Percentiles rank a stretch among this genome's conserved stretches.
phyloP scores from a whole-genome alignment of 345 rosid genomes.

The Atalantia buxifolia region DNA sequence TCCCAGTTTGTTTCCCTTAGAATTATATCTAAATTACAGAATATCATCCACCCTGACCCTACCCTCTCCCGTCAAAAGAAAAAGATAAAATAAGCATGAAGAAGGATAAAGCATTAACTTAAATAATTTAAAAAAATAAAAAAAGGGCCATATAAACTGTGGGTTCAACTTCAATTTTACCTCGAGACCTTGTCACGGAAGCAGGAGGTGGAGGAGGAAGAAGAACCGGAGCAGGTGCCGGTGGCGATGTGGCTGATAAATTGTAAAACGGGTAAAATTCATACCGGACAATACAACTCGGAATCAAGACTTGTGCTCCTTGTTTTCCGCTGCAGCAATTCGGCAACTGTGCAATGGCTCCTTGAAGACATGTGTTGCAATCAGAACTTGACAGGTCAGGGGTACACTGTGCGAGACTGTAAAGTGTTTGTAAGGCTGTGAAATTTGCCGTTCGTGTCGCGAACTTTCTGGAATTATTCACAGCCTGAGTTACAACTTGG shows the following conservation, averaged over 20 bases:
- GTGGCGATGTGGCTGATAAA: not conserved
- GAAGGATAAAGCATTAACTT: too few relatives aligned
- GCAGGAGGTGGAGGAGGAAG: not conserved
- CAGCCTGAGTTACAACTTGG: conserved; percentile 1
- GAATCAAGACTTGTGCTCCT: conserved; percentile 29
- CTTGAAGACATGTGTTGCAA: conserved; percentile 17
- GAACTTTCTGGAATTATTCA: not conserved
- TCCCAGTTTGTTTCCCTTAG: too few relatives aligned
- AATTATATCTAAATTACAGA: too few relatives aligned
- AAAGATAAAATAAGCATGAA: too few relatives aligned
- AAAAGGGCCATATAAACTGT: not conserved
- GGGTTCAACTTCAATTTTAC: not conserved
- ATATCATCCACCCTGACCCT: too few relatives aligned
- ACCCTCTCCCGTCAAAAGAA: too few relatives aligned
- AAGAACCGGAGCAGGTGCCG: not conserved
- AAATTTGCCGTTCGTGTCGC: conserved; percentile 5
- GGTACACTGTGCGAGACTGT: conserved; percentile 32
- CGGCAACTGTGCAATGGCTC: not conserved
- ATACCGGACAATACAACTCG: conserved; percentile 34
- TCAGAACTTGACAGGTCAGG: conserved; percentile 21
- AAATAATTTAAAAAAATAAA: not conserved
- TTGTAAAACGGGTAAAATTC: conserved; percentile 25
- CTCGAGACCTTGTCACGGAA: too few relatives aligned
- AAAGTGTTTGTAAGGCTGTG: not conserved
- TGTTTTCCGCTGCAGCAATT: conserved; percentile 1